Evolutionary conservation across 768 basidiomycete genomes (phyloP), one percentile per base, ranked within the genome.

Genomic region (Tylopilus sp.): DNA sequence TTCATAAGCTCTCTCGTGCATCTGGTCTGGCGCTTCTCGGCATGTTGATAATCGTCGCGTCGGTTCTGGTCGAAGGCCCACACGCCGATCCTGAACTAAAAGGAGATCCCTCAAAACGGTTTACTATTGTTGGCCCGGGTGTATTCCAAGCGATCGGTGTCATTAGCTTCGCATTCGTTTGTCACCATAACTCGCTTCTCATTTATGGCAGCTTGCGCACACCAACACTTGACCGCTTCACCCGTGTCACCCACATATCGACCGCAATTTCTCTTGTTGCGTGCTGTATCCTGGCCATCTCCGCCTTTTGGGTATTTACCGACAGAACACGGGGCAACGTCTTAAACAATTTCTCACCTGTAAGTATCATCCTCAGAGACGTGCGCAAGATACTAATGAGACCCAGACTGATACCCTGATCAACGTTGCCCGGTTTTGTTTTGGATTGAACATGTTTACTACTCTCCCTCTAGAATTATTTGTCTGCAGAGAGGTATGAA

Each of bases 391-490:
- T 3, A n/a, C 57, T 58, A 47, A 50, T 21, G n/a, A 44, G n/a
- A 19, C 7, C 10, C 63, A 89, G 84, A 77, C 79, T 57, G 91
- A 96, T 63, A 82, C 85, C n/a, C 62, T 98, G 52, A 97, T 98
- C 73, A 98, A 98, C 64, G 76, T 98, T 47, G 97, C 97, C 3
- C 81, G 97, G 16, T 91, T 97, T 60, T 93, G 89, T 65, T 93
- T 95, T 65, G 94, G 93, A 12, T 69, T 94, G 58, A 97, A 96
- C 71, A 99, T 98, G 97, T 97, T 98, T 63, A 95, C 95, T 1
- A 99, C 97, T 0, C 82, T 98, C 21, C 97, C 97, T 1, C 76
- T 99, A 36, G 97, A 99, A 63, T 76, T 94, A 14, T 99, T 98
- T 67, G 97, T 99, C 24, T 99, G 97, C 65, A 82, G 97, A 74